Evolutionary conservation across 257 asterid species (phyloP).

Genomic region (Solanum bulbocastanum): DNA sequence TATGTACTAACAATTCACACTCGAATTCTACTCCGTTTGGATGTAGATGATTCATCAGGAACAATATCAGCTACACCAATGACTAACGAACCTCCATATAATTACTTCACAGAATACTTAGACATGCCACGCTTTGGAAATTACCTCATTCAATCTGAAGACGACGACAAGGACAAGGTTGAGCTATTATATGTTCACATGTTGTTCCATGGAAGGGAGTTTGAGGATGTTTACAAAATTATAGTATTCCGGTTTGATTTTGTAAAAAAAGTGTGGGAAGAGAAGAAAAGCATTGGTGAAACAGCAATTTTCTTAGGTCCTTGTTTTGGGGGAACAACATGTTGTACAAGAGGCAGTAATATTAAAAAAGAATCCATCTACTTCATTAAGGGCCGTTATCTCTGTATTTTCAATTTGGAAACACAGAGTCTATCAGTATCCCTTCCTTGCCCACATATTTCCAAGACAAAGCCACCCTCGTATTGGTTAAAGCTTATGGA

Average conservation of each 20-base stretch:
- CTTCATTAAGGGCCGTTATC: not conserved
- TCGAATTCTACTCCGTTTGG: not conserved
- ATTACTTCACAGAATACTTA: not conserved
- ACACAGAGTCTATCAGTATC: not conserved
- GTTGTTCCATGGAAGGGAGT: not conserved
- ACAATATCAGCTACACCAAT: not conserved
- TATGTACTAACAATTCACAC: not conserved
- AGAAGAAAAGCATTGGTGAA: not conserved
- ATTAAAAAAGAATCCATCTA: not conserved
- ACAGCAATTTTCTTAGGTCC: not conserved
- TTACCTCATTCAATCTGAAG: not conserved
- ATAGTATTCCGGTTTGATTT: not conserved
- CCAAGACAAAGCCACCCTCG: not conserved
- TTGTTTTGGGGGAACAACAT: not conserved
- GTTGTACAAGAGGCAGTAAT: not conserved
- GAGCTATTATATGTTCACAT: not conserved
- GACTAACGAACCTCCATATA: not conserved
- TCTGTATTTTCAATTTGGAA: not conserved
- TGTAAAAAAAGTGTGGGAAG: not conserved
- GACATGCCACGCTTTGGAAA: not conserved
- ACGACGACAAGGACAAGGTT: no score
- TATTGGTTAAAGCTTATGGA: no score
- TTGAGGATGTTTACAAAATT: no score
- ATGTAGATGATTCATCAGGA: not conserved
- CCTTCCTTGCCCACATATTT: not conserved